Conservation (phyloP, 306 rosid species). For the Vigna hirtella region DNA sequence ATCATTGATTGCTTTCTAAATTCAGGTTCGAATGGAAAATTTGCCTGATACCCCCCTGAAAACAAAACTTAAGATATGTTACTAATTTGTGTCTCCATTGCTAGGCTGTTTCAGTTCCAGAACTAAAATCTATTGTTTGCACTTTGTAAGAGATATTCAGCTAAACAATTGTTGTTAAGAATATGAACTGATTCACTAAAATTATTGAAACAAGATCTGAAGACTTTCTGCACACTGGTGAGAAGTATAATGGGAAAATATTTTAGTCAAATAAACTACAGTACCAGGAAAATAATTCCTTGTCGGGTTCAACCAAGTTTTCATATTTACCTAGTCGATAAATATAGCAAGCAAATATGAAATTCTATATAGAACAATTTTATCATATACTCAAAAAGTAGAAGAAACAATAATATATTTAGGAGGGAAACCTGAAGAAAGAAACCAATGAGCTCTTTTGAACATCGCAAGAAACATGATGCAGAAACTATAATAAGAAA, state of each 20-base stretch:
- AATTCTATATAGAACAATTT: background rate
- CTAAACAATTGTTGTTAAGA: background rate
- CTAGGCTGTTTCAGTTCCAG: background rate
- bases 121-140: background rate
- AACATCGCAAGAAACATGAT: slow-evolving; percentile 29
- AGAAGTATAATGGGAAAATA: background rate
- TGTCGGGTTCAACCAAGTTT: slow-evolving; percentile 6
- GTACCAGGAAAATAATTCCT: background rate
- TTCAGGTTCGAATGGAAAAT: background rate
- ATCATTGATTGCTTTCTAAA: background rate
- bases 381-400: background rate
- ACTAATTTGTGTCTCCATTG: background rate
- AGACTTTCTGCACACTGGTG: background rate
- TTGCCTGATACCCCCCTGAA: background rate
- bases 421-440: slow-evolving; percentile 3
- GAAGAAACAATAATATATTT: slow-evolving; percentile 2
- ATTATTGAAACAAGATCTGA: slow-evolving; percentile 9
- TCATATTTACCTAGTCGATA: slow-evolving; percentile 8
- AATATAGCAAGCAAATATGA: background rate
- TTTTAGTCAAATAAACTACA: background rate
- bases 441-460: slow-evolving; percentile 2
- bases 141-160: background rate
- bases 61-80: background rate
- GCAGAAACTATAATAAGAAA: slow-evolving; percentile 20
- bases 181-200: background rate